These are phyloP conservation scores for Sclerotinia trifoliorum DNA, from an alignment of 2,329 filamentous ascomycete species.

Conservation along the genomic window DNA sequence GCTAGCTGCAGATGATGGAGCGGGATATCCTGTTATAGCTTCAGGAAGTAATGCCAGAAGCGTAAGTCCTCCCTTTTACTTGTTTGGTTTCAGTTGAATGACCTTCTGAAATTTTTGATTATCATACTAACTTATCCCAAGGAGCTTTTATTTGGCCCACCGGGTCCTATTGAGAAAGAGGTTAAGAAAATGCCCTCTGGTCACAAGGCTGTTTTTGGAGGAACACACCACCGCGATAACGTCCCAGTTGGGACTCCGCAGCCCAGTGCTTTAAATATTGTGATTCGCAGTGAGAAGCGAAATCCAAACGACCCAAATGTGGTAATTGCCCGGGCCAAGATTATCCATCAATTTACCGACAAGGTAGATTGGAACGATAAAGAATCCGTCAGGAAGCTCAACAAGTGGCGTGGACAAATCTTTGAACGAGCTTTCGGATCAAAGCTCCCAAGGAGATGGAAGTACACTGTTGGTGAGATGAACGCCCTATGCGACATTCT, in stretches of 20 bases:
- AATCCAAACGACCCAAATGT: background rate
- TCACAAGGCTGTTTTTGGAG: background rate
- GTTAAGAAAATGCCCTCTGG: background rate
- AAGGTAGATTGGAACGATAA: background rate
- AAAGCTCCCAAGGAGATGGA: background rate
- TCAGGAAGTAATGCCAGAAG: background rate
- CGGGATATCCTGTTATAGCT: background rate
- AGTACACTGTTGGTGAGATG: background rate
- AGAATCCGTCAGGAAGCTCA: background rate
- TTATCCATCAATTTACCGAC: background rate
- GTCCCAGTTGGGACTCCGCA: background rate
- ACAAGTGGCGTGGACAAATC: slow-evolving; percentile 13
- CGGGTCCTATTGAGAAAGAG: background rate
- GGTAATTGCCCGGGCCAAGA: background rate
- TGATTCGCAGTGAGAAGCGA: background rate
- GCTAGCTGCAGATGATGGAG: no score
- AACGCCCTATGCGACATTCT: background rate
- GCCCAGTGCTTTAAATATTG: background rate
- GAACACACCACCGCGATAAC: background rate
- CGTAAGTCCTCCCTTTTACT: background rate
- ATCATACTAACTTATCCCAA: background rate
- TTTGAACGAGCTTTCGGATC: background rate
- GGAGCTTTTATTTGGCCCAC: background rate
- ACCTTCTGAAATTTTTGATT: background rate
- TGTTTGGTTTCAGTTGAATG: background rate